Evolutionary conservation across 495 filamentous ascomycete genomes (phyloP).

Genomic region (Hypoxylon rickii): DNA sequence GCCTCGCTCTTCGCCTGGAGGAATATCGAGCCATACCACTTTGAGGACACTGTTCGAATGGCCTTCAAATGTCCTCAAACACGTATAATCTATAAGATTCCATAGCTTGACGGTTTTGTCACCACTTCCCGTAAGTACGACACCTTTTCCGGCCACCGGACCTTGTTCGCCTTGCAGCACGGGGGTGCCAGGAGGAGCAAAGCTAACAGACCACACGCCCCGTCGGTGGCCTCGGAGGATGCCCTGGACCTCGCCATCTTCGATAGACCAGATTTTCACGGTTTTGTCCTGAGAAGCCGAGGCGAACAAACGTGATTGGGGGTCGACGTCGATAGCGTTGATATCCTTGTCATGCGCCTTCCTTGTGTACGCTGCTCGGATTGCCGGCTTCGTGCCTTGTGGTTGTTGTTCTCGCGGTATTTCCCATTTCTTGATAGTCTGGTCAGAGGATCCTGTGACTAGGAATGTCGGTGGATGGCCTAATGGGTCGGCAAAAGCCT

Average conservation of each 20-base stretch:
- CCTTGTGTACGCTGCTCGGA: conserved; percentile 74
- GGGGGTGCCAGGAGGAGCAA: conserved; percentile 77
- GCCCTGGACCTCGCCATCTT: conserved; percentile 85
- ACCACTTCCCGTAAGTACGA: conserved; percentile 85
- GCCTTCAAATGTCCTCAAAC: conserved; percentile 90
- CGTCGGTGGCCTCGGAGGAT: conserved; percentile 89
- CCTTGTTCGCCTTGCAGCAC: conserved; percentile 70
- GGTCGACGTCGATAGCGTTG: conserved; percentile 85
- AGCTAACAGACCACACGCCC: conserved; percentile 93
- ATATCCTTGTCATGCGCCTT: conserved; percentile 99
- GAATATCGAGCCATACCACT: conserved; percentile 81
- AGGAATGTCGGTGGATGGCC: conserved; percentile 81
- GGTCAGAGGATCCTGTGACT: conserved; percentile 90
- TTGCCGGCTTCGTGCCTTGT: conserved; percentile 47
- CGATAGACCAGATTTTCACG: conserved; percentile 92
- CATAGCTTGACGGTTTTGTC: conserved; percentile 97
- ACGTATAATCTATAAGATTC: conserved; percentile 91
- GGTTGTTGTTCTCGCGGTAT: conserved; percentile 55
- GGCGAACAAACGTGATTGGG: conserved; percentile 74
- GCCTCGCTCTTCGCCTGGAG: conserved; percentile 49
- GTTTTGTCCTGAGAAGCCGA: conserved; percentile 95
- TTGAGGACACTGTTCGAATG: conserved; percentile 95
- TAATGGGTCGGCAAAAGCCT: conserved; percentile 67
- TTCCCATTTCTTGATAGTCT: conserved; percentile 91
- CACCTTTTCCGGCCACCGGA: conserved; percentile 67